Evolutionary conservation across 768 basidiomycete species (phyloP), one percentile per base, ranked within the genome.

Genomic region (Tulasnella sp.): DNA sequence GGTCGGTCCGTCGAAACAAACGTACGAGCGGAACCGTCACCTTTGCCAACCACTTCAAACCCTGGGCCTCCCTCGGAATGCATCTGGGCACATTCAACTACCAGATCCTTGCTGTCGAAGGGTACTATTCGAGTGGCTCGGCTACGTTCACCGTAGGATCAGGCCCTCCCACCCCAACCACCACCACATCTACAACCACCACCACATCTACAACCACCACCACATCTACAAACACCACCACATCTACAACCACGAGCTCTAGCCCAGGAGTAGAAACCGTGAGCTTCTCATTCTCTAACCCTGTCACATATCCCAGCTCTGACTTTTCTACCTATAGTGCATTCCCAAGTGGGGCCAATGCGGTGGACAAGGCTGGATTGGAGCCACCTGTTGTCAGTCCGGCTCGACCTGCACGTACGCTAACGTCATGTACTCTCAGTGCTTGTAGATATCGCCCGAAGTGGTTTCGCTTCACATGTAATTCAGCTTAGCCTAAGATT

Each of bases 21-120:
- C 74, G 75, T 48, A 77, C 46, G 26, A 6, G 39, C 48, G 79
- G 79, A 15, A 79, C 79, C 15, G 48, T 79, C 29, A 77, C 74
- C 48, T n/a, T 55, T 9, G 75, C 75, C 29, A 76, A 77, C 79
- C 79, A 79, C n/a, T 76, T 79, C 79, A 77, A 79, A 15, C 75
- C 76, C 39, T 79, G 79, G 79, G 61, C 39, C 16, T 37, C 32
- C 18, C 23, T 76, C 26, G 79, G 79, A 57, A 70, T 70, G 48
- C 74, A n/a, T 9, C 16, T 79, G 37, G 73, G 77, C 11, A 79
- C 74, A 16, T 55, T 20, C 44, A 77, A 77, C 55, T 77, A 61
- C 61, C 79, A 79, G 70, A 79, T 79, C 29, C 10, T 79, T 55
- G 74, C 78, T 42, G 75, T 73, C n/a, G 78, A 79, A 42, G 78